Conservation (phyloP, 441 rosid species). For the Erysimum cheiri region DNA sequence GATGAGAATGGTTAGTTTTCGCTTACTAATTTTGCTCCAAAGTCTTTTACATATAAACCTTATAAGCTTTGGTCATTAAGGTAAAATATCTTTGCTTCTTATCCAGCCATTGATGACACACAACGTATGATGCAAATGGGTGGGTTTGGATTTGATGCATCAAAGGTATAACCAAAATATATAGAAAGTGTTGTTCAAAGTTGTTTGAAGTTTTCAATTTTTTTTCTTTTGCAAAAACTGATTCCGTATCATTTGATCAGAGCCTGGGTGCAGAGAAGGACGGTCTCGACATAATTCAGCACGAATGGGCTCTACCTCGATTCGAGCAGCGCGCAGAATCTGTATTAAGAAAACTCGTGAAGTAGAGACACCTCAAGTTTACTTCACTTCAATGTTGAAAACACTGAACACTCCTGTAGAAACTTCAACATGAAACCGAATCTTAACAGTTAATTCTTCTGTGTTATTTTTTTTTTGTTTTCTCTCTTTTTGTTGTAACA, state of each 20-base stretch:
- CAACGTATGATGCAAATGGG: slow-evolving; percentile 99
- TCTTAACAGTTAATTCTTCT: not conserved
- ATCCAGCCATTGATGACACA: slow-evolving; percentile 87
- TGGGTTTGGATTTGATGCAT: slow-evolving; percentile 91
- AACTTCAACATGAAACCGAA: slow-evolving; percentile 20
- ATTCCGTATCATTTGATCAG: slow-evolving; percentile 45
- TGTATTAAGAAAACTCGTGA: slow-evolving; percentile 68
- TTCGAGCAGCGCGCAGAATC: slow-evolving; percentile 94
- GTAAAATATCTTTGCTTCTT: slow-evolving; percentile 23
- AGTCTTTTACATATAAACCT: too few species aligned
- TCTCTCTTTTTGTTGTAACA: not conserved
- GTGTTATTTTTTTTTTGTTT: not conserved
- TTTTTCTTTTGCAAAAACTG: slow-evolving; percentile 7
- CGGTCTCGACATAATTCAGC: slow-evolving; percentile 85
- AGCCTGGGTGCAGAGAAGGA: slow-evolving; percentile 94
- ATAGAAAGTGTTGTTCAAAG: slow-evolving; percentile 5
- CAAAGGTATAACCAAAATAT: slow-evolving; percentile 59
- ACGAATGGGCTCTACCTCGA: slow-evolving; percentile 88
- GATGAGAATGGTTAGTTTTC: slow-evolving; percentile 90
- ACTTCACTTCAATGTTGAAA: slow-evolving; percentile 14
- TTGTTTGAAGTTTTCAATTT: not conserved
- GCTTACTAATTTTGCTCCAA: slow-evolving; percentile 1
- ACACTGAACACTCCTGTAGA: slow-evolving; percentile 16
- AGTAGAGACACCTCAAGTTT: slow-evolving; percentile 16
- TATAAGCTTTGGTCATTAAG: not conserved